These are phyloP conservation scores for Podospora appendiculata DNA, from an alignment of 495 filamentous ascomycete species.

Conservation along the genomic window DNA sequence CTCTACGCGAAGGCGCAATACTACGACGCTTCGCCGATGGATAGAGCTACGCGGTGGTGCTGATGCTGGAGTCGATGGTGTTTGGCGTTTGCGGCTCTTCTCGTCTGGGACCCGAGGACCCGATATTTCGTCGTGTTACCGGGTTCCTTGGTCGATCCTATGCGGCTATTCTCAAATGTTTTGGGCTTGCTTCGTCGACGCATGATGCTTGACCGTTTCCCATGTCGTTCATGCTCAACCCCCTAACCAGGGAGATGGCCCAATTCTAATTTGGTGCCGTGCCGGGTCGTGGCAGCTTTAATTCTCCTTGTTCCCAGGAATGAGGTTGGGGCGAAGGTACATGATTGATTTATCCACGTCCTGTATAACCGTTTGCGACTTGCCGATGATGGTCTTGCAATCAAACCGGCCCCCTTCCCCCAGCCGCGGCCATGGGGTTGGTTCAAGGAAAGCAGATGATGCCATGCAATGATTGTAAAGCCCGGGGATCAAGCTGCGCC, in stretches of 20 bases:
- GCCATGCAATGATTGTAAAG: conserved; percentile 14
- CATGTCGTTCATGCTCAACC: background rate
- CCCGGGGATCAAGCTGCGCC: conserved; percentile 5
- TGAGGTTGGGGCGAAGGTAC: conserved; percentile 9
- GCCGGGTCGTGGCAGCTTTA: conserved; percentile 10
- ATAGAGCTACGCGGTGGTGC: background rate
- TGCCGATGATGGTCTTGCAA: background rate
- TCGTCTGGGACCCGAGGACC: background rate
- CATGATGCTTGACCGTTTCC: conserved; percentile 10
- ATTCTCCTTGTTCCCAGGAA: conserved; percentile 13
- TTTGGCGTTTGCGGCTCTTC: conserved; percentile 3
- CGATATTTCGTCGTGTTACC: background rate
- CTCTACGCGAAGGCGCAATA: too few relatives aligned
- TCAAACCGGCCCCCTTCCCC: conserved; percentile 6
- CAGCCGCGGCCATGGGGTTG: background rate
- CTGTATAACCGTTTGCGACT: too few relatives aligned
- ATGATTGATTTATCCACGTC: background rate
- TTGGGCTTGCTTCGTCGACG: conserved; percentile 1
- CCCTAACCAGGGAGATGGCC: conserved; percentile 9
- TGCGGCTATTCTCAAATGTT: conserved; percentile 13
- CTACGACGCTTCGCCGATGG: too few relatives aligned
- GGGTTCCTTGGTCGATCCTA: background rate
- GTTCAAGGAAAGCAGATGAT: conserved; percentile 4
- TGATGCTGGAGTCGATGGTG: background rate
- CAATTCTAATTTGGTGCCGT: conserved; percentile 10